Evolutionary conservation across 768 basidiomycete species (phyloP), one percentile per base, ranked within the genome.

Genomic region (Mycena leptocephala): DNA sequence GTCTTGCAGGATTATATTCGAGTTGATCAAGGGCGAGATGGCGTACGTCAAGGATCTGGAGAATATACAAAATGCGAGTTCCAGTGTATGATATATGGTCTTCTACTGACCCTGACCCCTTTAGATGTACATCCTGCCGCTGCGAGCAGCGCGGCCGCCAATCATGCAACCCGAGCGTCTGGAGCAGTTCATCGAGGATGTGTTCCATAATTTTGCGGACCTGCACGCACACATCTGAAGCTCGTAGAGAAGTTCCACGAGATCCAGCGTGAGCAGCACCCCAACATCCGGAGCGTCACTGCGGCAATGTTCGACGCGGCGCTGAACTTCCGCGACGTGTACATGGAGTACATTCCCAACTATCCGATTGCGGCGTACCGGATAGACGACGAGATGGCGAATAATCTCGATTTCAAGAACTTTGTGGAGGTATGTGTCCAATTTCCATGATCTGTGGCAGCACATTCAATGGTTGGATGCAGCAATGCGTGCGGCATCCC

Each of bases 21-120:
- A 98, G 86, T 83, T 98, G 76, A 98, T 98, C 84, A 96, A 98
- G 83, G 95, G 95, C 75, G 97, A 98, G 84, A 98, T 98, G 96
- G 92, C 93, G 26, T 98, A 97, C 81, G 97, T 98, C 33, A 95
- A 93, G 79, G 97, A 98, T 87, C 84, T 98, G 73, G 95, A 97
- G 84, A 95, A 93, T 70, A 94, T 98, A 48, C 93, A 94, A 74
- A 88, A 87, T 76, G 96, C 96, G 80, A 18, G 92, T 79, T 7
- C 14, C 18, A 33, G 30, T 71, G 41, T 46, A 39, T 35, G 67
- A 41, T 5, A 18, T 13, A 24, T 8, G 3, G 3, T 53, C 70
- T 39, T 56, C 4, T 30, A 26, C 71, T 72, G 37, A 66, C 63
- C 24, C 3, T 32, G 18, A 20, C n/a, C 2, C 24, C n/a, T 37